Percentiles rank a stretch among this genome's conserved stretches.
Evolutionary conservation across 225 moss, liverwort and hornwort species (phyloP).

Genomic region (Anthoceros angustus): DNA sequence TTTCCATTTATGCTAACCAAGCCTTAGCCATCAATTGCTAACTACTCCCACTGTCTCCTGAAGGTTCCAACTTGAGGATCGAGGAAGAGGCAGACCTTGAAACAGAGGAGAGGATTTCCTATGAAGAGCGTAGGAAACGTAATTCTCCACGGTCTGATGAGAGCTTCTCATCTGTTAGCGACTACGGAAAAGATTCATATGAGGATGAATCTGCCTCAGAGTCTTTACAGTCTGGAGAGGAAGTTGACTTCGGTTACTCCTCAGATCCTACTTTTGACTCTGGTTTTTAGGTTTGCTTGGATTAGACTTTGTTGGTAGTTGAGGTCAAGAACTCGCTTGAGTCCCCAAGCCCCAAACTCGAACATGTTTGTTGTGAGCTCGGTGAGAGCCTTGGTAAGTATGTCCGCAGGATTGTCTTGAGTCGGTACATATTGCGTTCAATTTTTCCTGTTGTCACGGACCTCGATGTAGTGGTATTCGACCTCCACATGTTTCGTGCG

Average conservation of each 20-base stretch:
- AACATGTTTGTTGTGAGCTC: too few species aligned
- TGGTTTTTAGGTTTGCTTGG: not conserved
- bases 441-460: too few species aligned
- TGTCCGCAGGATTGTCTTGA: too few species aligned
- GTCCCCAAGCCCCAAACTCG: not conserved
- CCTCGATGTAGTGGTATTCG: too few species aligned
- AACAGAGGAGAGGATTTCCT: too few species aligned
- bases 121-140: too few species aligned
- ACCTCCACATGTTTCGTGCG: too few species aligned
- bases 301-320: not conserved
- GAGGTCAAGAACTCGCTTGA: not conserved
- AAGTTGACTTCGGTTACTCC: not conserved
- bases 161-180: too few species aligned
- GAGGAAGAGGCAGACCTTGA: not conserved
- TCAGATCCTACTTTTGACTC: not conserved
- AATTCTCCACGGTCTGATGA: too few species aligned
- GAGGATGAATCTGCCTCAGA: not conserved
- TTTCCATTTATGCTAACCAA: not conserved
- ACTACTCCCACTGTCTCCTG: not conserved
- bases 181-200: not conserved
- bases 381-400: too few species aligned
- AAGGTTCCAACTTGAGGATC: not conserved
- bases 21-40: not conserved
- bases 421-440: too few species aligned
- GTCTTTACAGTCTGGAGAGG: not conserved